Percentiles rank a stretch among this genome's conserved stretches.
Conservation (phyloP, 345 rosid species). For the Camelina hispida region DNA sequence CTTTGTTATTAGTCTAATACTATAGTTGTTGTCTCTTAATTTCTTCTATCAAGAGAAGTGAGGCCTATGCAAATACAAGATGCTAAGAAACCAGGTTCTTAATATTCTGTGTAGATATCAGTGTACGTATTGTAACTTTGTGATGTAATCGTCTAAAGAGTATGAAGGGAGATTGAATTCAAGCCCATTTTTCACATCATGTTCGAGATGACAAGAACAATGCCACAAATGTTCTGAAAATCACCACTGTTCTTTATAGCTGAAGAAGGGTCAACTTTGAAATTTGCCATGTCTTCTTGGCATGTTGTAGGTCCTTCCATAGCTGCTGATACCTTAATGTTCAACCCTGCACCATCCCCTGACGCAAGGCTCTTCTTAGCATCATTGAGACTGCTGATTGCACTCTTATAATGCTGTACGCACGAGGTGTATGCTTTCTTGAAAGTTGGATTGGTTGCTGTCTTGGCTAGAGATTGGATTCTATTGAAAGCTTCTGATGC, state of each 20-base stretch:
- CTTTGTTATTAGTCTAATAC: background rate
- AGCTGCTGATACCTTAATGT: constrained; percentile 44
- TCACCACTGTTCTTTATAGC: constrained; percentile 32
- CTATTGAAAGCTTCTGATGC: constrained; percentile 22
- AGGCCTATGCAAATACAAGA: background rate
- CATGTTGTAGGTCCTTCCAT: constrained; percentile 38
- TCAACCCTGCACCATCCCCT: constrained; percentile 27
- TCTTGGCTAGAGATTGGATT: constrained; percentile 17
- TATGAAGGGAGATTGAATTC: constrained; percentile 17
- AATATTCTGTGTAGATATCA: background rate
- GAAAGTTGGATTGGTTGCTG: constrained; percentile 9
- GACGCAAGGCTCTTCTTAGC: constrained; percentile 27
- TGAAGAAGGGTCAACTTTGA: constrained; percentile 34
- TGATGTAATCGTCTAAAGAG: background rate
- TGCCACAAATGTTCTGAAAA: constrained; percentile 36
- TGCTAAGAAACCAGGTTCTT: background rate
- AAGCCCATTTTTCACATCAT: constrained; percentile 26
- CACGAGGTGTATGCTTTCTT: constrained; percentile 37
- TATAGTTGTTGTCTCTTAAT: background rate
- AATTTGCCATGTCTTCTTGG: constrained; percentile 10
- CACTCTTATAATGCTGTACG: constrained; percentile 22
- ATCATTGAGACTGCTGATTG: constrained; percentile 33
- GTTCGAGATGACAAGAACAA: constrained; percentile 46
- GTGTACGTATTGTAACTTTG: background rate
- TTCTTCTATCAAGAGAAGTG: background rate